phyloP scores from a whole-genome alignment of 2,329 filamentous ascomycete species.

The Drechslera avenae region DNA sequence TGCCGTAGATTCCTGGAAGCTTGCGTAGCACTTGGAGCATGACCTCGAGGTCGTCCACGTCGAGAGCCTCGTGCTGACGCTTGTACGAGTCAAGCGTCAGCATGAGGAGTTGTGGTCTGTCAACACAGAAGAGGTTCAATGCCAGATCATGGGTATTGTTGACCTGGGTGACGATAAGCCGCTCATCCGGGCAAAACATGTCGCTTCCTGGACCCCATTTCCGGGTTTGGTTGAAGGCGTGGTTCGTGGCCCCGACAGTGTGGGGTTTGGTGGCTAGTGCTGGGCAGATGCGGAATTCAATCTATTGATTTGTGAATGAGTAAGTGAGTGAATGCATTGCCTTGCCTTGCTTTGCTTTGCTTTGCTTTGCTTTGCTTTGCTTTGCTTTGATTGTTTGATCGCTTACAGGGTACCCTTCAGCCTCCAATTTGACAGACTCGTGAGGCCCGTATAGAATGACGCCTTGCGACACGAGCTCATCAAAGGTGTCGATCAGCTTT shows the following conservation, averaged over 20 bases:
- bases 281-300: conserved; percentile 43
- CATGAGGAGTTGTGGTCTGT: conserved; percentile 55
- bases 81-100: conserved; percentile 55
- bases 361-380: no score
- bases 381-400: not conserved
- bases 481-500: conserved; percentile 26
- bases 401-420: conserved; percentile 37
- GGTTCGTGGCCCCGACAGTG: conserved; percentile 26
- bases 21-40: conserved; percentile 42
- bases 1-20: conserved; percentile 44
- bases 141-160: conserved; percentile 53
- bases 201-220: conserved; percentile 45
- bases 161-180: conserved; percentile 51
- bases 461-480: conserved; percentile 31
- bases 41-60: conserved; percentile 49
- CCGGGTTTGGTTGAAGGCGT: conserved; percentile 21
- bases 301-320: conserved; percentile 18
- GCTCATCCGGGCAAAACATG: conserved; percentile 52
- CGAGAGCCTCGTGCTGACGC: conserved; percentile 54
- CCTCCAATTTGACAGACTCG: conserved; percentile 23
- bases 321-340: not conserved
- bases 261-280: conserved; percentile 40
- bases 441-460: conserved; percentile 34
- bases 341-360: not conserved
- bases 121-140: conserved; percentile 58